Percentiles rank a stretch among this genome's conserved stretches.
These are phyloP conservation scores for Dorcoceras hygrometricum DNA, from an alignment of 257 asterid genomes.

Conservation along the genomic window DNA sequence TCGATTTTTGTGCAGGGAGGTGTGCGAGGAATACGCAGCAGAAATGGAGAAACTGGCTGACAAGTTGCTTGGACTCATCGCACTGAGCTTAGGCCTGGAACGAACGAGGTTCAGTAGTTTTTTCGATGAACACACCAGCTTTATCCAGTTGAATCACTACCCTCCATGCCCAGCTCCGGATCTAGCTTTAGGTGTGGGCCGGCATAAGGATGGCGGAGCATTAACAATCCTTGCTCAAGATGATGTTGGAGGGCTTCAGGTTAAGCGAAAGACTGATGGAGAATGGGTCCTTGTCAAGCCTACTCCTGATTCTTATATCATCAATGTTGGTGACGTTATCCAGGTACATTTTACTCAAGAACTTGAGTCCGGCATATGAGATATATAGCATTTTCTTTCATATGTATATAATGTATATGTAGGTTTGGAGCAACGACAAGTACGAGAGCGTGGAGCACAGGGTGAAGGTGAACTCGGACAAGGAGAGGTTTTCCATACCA, in stretches of 20 bases:
- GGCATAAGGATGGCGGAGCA: slow-evolving; percentile 54
- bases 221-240: slow-evolving; percentile 52
- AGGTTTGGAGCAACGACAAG: slow-evolving; percentile 64
- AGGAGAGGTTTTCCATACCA: slow-evolving; percentile 49
- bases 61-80: slow-evolving; percentile 46
- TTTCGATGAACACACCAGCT: slow-evolving; percentile 38
- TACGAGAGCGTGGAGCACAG: slow-evolving; percentile 61
- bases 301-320: slow-evolving; percentile 37
- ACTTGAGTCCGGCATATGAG: too few species aligned
- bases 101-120: slow-evolving; percentile 32
- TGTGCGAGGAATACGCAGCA: slow-evolving; percentile 31
- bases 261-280: slow-evolving; percentile 57
- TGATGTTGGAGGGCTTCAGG: slow-evolving; percentile 55
- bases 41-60: slow-evolving; percentile 41
- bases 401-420: not conserved
- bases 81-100: slow-evolving; percentile 49
- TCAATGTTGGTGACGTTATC: slow-evolving; percentile 50
- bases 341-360: slow-evolving; percentile 30
- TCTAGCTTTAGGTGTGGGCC: slow-evolving; percentile 55
- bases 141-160: slow-evolving; percentile 49
- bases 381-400: too few species aligned
- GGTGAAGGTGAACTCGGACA: slow-evolving; percentile 50
- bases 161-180: slow-evolving; percentile 56
- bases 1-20: slow-evolving; percentile 31
- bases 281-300: slow-evolving; percentile 57